These are phyloP conservation scores for Breviolum minutum DNA, from an alignment of 73 alveolate genomes.

Conservation along the genomic window DNA sequence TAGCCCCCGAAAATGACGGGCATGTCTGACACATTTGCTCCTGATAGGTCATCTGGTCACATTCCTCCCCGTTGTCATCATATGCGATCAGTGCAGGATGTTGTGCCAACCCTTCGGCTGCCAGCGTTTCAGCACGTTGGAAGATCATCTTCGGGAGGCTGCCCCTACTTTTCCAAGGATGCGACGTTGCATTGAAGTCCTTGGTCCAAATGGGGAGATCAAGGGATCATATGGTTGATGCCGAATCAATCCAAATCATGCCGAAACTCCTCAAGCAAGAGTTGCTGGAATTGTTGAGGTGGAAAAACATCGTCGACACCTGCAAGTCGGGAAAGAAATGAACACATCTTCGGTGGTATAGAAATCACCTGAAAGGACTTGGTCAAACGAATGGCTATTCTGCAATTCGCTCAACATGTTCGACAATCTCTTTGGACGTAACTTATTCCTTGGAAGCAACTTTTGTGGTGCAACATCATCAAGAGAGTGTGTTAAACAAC, in stretches of 20 bases:
- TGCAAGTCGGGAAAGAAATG: neutral
- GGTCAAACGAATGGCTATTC: too few species aligned
- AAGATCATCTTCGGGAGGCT: slow-evolving; percentile 43
- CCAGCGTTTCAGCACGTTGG: neutral
- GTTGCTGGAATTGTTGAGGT: slow-evolving; percentile 8
- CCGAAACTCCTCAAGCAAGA: slow-evolving; percentile 15
- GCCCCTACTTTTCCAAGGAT: neutral
- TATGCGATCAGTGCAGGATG: slow-evolving; percentile 57
- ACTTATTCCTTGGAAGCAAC: neutral
- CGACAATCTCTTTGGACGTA: neutral
- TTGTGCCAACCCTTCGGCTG: neutral
- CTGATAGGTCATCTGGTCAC: slow-evolving; percentile 31
- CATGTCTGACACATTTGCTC: neutral
- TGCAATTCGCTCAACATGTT: too few species aligned
- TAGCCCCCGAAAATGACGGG: too few species aligned
- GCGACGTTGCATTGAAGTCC: slow-evolving; percentile 35
- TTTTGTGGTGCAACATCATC: neutral
- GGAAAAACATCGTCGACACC: neutral
- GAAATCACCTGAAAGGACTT: neutral
- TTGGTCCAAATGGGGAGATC: neutral
- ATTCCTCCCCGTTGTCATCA: slow-evolving; percentile 13
- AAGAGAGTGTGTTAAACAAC: neutral
- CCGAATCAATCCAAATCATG: neutral
- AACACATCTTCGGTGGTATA: neutral
- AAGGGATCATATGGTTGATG: neutral